These are phyloP conservation scores for Cnidoscolus chayamansa DNA, from an alignment of 441 rosid genomes.

Conservation along the genomic window DNA sequence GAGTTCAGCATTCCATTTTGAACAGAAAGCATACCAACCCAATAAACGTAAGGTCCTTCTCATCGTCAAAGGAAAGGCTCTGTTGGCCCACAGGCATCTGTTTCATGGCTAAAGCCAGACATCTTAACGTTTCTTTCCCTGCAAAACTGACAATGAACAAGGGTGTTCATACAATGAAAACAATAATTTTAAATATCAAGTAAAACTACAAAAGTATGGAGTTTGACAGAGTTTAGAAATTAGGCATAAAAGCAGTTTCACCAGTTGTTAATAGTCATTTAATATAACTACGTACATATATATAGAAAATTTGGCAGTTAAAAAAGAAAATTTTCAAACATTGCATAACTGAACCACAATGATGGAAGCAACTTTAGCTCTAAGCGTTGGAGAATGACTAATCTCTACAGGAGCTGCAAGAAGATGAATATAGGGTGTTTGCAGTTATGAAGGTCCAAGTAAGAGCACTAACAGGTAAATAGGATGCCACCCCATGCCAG, in stretches of 20 bases:
- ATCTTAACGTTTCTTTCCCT: constrained; percentile 90
- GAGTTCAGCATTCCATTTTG: constrained; percentile 28
- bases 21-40: constrained; percentile 95
- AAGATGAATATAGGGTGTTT: background rate
- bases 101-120: constrained; percentile 89
- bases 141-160: constrained; percentile 64
- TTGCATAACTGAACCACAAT: background rate
- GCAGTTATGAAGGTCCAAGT: background rate
- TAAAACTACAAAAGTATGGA: constrained; percentile 5
- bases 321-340: background rate
- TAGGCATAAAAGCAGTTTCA: background rate
- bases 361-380: background rate
- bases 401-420: background rate
- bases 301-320: no score
- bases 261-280: background rate
- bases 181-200: constrained; percentile 12
- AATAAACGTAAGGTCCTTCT: constrained; percentile 94
- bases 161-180: constrained; percentile 25
- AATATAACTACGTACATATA: no score
- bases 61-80: constrained; percentile 70
- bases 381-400: background rate
- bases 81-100: constrained; percentile 74
- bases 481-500: background rate
- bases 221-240: background rate
- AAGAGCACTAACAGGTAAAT: background rate